phyloP scores from a whole-genome alignment of 306 rosid species.

The Prunus armeniaca region DNA sequence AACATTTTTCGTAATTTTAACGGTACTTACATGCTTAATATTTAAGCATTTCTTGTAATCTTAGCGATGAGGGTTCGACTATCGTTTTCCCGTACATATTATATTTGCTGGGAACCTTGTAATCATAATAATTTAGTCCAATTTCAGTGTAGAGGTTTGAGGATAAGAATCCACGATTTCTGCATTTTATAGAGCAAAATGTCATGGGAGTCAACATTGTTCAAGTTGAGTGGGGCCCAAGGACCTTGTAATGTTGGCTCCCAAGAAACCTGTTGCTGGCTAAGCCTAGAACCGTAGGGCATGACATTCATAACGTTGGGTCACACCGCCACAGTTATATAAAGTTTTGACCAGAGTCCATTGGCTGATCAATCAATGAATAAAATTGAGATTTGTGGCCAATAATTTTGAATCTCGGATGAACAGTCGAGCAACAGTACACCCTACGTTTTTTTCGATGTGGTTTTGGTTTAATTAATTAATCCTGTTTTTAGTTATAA shows the following conservation, averaged over 20 bases:
- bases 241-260: not conserved
- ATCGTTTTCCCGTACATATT: not conserved
- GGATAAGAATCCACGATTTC: not conserved
- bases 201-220: not conserved
- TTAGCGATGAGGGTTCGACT: no score
- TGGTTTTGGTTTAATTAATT: not conserved
- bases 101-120: not conserved
- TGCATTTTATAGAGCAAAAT: not conserved
- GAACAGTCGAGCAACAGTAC: not conserved
- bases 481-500: no score
- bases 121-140: not conserved
- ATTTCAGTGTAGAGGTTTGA: not conserved
- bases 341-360: not conserved
- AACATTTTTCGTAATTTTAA: no score
- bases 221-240: slow-evolving; percentile 1
- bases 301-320: not conserved
- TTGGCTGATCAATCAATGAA: not conserved
- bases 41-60: no score
- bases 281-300: not conserved
- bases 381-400: not conserved
- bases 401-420: not conserved
- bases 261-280: no score
- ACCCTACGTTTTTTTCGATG: not conserved
- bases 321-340: not conserved
- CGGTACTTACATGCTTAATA: no score